phyloP scores from a whole-genome alignment of 2,329 filamentous ascomycete species.

The Colletotrichum noveboracense region DNA sequence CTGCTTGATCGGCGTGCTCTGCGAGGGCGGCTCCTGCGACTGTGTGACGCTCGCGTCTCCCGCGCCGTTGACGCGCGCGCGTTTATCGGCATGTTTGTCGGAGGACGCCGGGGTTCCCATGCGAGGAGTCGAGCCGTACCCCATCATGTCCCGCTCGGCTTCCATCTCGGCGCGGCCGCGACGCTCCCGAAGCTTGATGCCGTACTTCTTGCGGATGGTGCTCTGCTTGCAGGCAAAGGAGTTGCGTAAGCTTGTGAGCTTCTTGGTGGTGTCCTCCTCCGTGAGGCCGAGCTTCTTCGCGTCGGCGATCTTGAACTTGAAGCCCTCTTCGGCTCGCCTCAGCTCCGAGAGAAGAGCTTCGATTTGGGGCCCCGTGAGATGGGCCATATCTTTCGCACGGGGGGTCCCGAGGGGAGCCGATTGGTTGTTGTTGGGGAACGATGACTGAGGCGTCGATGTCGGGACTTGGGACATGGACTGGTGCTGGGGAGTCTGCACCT shows the following conservation, averaged over 20 bases:
- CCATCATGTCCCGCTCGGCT: constrained; percentile 44
- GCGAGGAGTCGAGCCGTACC: constrained; percentile 13
- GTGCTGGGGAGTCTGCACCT: neutral
- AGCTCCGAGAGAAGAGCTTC: constrained; percentile 40
- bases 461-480: neutral
- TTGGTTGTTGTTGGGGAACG: neutral
- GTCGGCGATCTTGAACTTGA: constrained; percentile 1
- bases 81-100: constrained; percentile 9
- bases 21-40: neutral
- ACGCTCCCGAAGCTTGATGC: constrained; percentile 57
- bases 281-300: neutral
- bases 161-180: constrained; percentile 53
- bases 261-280: constrained; percentile 16
- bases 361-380: neutral
- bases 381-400: constrained; percentile 2
- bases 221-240: constrained; percentile 61
- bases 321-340: constrained; percentile 33
- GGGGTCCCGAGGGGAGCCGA: neutral
- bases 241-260: constrained; percentile 52
- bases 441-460: neutral
- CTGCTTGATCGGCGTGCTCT: constrained; percentile 21
- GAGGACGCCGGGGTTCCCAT: neutral
- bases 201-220: constrained; percentile 61
- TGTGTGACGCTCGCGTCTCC: neutral
- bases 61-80: neutral